Conservation (phyloP, 108 stramenopile species). For the Cylindrotheca fusiformis region DNA sequence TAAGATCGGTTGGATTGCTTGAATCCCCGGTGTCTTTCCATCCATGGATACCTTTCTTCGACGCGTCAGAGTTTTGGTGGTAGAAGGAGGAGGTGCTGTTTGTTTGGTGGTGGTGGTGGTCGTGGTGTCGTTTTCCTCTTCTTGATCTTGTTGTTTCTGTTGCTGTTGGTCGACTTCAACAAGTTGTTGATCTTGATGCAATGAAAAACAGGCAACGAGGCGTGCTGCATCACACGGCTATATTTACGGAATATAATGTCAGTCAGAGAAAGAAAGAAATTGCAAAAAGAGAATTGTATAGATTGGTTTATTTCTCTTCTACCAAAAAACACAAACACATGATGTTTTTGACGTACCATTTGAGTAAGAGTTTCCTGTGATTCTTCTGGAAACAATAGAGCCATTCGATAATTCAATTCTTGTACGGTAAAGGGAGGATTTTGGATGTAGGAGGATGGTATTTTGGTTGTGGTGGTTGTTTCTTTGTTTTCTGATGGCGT, state of each 20-base stretch:
- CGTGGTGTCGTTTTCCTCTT: neutral
- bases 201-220: conserved; percentile 2
- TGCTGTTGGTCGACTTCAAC: neutral
- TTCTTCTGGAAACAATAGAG: neutral
- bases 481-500: too few relatives aligned
- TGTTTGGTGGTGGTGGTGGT: neutral
- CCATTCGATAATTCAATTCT: neutral
- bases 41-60: conserved; percentile 2
- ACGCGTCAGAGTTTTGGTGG: neutral
- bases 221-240: conserved; percentile 6
- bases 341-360: neutral
- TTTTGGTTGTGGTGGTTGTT: too few relatives aligned
- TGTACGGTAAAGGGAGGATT: too few relatives aligned
- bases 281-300: neutral
- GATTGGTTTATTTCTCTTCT: neutral
- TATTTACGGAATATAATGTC: neutral
- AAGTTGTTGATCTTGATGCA: neutral
- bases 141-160: neutral
- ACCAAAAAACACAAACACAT: neutral
- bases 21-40: neutral
- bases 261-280: neutral
- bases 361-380: neutral
- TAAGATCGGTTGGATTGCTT: conserved; percentile 8
- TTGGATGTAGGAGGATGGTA: too few relatives aligned
- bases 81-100: neutral